Percentiles rank a stretch among this genome's conserved stretches.
Conservation (phyloP, 75 land plant genomes). For the Adiantum capillusveneris region DNA sequence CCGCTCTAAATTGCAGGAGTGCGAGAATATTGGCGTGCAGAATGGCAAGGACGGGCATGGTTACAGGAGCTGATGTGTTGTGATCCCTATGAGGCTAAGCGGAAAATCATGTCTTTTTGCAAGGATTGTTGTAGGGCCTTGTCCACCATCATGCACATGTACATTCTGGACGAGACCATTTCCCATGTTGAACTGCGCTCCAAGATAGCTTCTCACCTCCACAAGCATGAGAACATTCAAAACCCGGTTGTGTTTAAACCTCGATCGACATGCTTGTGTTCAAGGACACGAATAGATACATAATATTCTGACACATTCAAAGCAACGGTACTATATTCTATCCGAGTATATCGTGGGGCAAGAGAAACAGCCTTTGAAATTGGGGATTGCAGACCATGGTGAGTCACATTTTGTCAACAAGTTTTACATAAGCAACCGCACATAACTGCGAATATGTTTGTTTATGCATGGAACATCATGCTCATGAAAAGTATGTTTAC, state of each 20-base stretch:
- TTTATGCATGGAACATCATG: too few relatives aligned
- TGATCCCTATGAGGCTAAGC: slow-evolving; percentile 54
- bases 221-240: slow-evolving; percentile 54
- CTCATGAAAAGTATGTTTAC: too few relatives aligned
- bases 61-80: slow-evolving; percentile 2
- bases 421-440: slow-evolving; percentile 71
- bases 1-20: too few relatives aligned
- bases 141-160: slow-evolving; percentile 67
- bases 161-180: slow-evolving; percentile 62
- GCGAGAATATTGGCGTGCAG: too few relatives aligned
- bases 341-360: slow-evolving; percentile 71
- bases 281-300: slow-evolving; percentile 75
- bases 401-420: slow-evolving; percentile 64
- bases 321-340: slow-evolving; percentile 88
- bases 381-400: slow-evolving; percentile 38
- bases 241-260: slow-evolving; percentile 31
- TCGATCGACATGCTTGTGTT: slow-evolving; percentile 84
- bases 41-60: too few relatives aligned
- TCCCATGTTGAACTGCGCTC: slow-evolving; percentile 58
- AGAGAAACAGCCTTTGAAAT: slow-evolving; percentile 36
- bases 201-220: slow-evolving; percentile 52
- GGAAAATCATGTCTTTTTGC: slow-evolving; percentile 49
- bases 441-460: too few relatives aligned
- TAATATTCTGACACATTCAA: slow-evolving; percentile 67
- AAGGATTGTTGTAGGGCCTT: slow-evolving; percentile 58